Evolutionary conservation across 164 flowering plant genomes (phyloP), one percentile per base, ranked within the genome.

Genomic region (Kingdonia uniflora): DNA sequence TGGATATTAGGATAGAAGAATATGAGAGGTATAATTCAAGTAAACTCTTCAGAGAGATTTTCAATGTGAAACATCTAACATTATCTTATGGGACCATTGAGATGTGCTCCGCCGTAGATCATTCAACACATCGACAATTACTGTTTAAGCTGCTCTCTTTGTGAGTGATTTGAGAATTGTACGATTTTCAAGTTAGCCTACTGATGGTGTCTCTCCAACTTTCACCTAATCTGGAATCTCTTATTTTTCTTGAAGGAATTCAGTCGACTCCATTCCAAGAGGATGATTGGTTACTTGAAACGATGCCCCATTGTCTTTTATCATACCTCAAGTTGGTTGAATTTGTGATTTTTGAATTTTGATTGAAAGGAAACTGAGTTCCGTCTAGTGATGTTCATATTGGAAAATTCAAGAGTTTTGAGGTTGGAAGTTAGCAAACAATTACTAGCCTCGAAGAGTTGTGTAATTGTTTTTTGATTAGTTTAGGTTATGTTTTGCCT

Each of bases 161-260:
- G n/a, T 13, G 48, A 13, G 12, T 44, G 17, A 44, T 11, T 5
- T 19, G 19, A n/a, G 12, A 15, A 16, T 8, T 2, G 48, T 4
- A 15, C 3, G 20, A 19, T 42, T 11, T 44, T 10, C 2, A 16
- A 16, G 48, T 12, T 44, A 10, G n/a, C 13, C 5, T 16, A 17
- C n/a, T 16, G 21, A 44, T 21, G 20, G 48, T 10, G 0, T 17
- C n/a, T 16, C 20, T 44, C 21, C 11, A 21, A 13, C 20, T 11
- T 21, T 44, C 20, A 21, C 48, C 48, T 16, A 44, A 44, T 1
- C 21, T 44, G 19, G 48, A 44, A 44, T 44, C 48, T 44, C 48
- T 44, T 14, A n/a, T 16, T 0, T 44, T 44, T 44, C 19, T 19
- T 8, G 11, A 17, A 15, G 48, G n/a, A n/a, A n/a, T n/a, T n/a